These are phyloP conservation scores for Tricholoma flavovirens DNA, from an alignment of 768 basidiomycete species.

Conservation along the genomic window DNA sequence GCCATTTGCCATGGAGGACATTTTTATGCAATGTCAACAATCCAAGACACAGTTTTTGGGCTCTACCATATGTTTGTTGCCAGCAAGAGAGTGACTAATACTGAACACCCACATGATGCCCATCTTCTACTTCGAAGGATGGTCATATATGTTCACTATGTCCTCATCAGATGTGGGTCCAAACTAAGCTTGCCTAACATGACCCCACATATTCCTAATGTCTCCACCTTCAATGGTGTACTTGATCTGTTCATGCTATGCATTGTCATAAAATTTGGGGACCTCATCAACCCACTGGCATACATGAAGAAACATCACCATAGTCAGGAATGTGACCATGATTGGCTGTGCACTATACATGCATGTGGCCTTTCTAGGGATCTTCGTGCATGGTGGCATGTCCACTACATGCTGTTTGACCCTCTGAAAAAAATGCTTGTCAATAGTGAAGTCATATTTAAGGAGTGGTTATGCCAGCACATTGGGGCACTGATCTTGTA, in stretches of 20 bases:
- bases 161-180: not conserved
- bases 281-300: not conserved
- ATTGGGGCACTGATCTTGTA: not conserved
- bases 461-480: not conserved
- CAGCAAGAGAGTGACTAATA: not conserved
- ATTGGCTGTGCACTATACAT: not conserved
- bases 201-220: not conserved
- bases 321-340: not conserved
- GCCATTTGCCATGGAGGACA: not conserved
- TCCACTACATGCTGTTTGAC: not conserved
- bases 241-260: not conserved
- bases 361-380: not conserved
- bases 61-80: not conserved
- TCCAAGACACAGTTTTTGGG: not conserved
- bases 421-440: not conserved
- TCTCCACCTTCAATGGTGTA: not conserved
- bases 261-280: not conserved
- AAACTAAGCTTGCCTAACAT: no score
- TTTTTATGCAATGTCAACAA: conserved; percentile 1
- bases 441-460: not conserved
- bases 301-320: not conserved
- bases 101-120: not conserved
- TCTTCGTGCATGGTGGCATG: not conserved
- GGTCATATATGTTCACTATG: not conserved
- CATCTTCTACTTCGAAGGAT: not conserved